Conservation (phyloP, 257 asterid genomes). For the Scutellaria galericulata region DNA sequence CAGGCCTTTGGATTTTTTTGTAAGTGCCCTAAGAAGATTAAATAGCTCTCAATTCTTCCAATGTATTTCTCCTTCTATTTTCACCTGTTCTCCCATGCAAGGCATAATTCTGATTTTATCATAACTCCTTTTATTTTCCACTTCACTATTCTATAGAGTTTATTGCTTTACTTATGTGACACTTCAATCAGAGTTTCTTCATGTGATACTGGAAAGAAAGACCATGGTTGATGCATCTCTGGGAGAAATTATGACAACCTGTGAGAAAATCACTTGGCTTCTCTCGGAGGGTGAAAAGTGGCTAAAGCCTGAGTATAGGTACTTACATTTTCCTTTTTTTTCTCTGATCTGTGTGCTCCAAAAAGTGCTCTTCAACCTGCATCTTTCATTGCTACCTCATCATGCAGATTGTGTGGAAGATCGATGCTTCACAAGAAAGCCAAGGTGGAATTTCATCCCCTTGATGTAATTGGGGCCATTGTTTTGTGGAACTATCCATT, state of each 20-base stretch:
- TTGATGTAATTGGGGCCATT: slow-evolving; percentile 96
- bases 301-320: slow-evolving; percentile 97
- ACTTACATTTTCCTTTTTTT: neutral
- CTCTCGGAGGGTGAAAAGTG: slow-evolving; percentile 96
- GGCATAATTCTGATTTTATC: slow-evolving; percentile 11
- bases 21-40: neutral
- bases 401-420: slow-evolving; percentile 83
- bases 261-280: slow-evolving; percentile 98
- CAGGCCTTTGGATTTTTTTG: neutral
- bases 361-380: slow-evolving; percentile 28
- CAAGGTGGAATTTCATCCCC: slow-evolving; percentile 93
- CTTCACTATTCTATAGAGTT: slow-evolving; percentile 23
- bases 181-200: slow-evolving; percentile 73
- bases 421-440: slow-evolving; percentile 98
- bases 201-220: slow-evolving; percentile 89
- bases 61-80: neutral
- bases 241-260: slow-evolving; percentile 99
- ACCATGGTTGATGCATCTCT: slow-evolving; percentile 99
- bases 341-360: slow-evolving; percentile 18
- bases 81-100: slow-evolving; percentile 28
- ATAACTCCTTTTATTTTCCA: slow-evolving; percentile 15
- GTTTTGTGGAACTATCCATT: slow-evolving; percentile 99
- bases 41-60: slow-evolving; percentile 15
- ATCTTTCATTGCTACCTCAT: slow-evolving; percentile 30
- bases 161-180: slow-evolving; percentile 29